Percentiles rank a stretch among this genome's conserved stretches.
Evolutionary conservation across 305 asterid genomes (phyloP).

Genomic region (Ruellia speciosa): DNA sequence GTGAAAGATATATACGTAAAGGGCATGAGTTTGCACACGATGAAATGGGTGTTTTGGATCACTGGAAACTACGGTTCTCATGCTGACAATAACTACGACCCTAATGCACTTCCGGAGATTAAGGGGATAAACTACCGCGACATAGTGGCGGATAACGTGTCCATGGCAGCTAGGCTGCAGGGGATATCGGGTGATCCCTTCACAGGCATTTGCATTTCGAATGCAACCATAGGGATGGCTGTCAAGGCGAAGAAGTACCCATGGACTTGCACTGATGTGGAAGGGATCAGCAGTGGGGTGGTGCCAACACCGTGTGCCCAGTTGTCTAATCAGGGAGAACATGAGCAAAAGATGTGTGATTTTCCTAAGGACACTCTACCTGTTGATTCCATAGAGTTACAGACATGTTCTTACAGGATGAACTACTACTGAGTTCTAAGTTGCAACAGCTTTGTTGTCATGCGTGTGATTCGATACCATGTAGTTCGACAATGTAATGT

Average conservation of each 20-base stretch:
- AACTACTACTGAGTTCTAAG: slow-evolving; percentile 16
- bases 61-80: slow-evolving; percentile 62
- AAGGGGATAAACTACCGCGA: slow-evolving; percentile 68
- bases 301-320: slow-evolving; percentile 45
- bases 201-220: slow-evolving; percentile 68
- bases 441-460: background rate
- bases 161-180: slow-evolving; percentile 55
- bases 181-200: slow-evolving; percentile 72
- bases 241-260: slow-evolving; percentile 59
- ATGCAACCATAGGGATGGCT: slow-evolving; percentile 56
- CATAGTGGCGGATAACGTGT: slow-evolving; percentile 46
- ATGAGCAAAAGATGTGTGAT: slow-evolving; percentile 28
- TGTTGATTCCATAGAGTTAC: slow-evolving; percentile 39
- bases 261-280: slow-evolving; percentile 44
- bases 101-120: slow-evolving; percentile 51
- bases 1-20: slow-evolving; percentile 39
- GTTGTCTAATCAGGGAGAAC: slow-evolving; percentile 35
- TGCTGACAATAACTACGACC: slow-evolving; percentile 50
- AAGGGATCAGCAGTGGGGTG: slow-evolving; percentile 44
- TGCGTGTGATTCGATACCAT: background rate
- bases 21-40: slow-evolving; percentile 44
- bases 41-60: slow-evolving; percentile 61
- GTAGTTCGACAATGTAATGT: background rate
- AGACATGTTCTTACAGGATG: slow-evolving; percentile 39
- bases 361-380: slow-evolving; percentile 42